Base-by-base conservation (phyloP, 352 stramenopile species). In the Globisporangium paddicum region DNA sequence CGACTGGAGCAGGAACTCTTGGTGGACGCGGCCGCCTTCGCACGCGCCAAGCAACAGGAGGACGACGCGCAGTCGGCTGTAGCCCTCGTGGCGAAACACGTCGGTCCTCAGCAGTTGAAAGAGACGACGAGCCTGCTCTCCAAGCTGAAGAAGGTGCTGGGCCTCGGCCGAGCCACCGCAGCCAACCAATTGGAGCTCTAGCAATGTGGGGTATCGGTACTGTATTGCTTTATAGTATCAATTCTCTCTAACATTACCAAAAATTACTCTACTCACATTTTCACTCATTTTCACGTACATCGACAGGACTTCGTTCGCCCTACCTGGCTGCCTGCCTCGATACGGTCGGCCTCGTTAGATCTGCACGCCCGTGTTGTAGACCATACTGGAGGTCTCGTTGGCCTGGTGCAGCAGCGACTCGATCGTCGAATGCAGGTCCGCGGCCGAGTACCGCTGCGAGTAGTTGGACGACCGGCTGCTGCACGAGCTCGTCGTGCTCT, bases 371-470 rank as follows among this genome's bases (percentile, higher is more conserved):
- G 25, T 44, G 53, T 16, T 42, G 23, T 70, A 76, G 57, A 82
- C 67, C 62, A 77, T 76, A 51, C 81, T 71, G 28, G 81, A 91
- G 34, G 82, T 91, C 56, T 84, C 72, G 10, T 78, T 86, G 11
- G 75, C 73, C 49, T 87, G 79, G 4, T 89, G 69, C 46, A 91
- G 52, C 58, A 91, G 68, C 44, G 79, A 89, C 58, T 89, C 79
- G 50, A 91, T 89, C 1, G 81, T 86, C 51, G 79, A 85, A 34
- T 91, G 73, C 40, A 89, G 71, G 47, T 87, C 78, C 18, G 71
- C 63, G 19, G 70, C 78, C 25, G 80, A 84, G 55, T 82, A 85
- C 7, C 68, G 55, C 10, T 79, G 64, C 19, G 72, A 77, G 38
- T 76, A 82, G 37, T 68, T 57, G 23, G 71, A 78, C 41, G 64